These are phyloP conservation scores for Nidularia sp. DNA, from an alignment of 768 basidiomycete genomes.

Conservation along the genomic window DNA sequence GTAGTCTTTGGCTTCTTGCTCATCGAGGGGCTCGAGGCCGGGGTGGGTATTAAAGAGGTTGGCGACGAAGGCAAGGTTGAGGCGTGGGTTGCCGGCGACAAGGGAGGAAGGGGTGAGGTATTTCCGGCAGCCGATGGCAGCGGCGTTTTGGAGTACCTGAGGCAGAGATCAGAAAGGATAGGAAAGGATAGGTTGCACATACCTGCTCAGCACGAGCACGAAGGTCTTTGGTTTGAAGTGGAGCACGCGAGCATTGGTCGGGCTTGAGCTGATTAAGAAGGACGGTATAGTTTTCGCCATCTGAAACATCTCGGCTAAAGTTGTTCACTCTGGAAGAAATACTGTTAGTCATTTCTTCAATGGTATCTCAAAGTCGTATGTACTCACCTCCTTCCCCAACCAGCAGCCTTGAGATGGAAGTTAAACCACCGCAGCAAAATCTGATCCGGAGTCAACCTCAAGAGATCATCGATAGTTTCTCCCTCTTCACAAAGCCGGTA, in stretches of 20 bases:
- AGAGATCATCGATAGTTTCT: constrained; percentile 94
- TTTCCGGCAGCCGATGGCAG: constrained; percentile 89
- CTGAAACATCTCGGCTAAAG: constrained; percentile 95
- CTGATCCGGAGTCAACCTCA: constrained; percentile 93
- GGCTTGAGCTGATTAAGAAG: constrained; percentile 96
- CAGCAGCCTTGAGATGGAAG: constrained; percentile 94
- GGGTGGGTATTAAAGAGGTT: constrained; percentile 99
- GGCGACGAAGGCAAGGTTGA: constrained; percentile 97
- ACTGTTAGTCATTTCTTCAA: constrained; percentile 6
- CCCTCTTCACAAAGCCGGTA: constrained; percentile 95
- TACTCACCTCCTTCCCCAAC: constrained; percentile 76
- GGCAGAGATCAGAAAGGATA: neutral
- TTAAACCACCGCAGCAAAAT: constrained; percentile 99
- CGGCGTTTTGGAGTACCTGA: constrained; percentile 89
- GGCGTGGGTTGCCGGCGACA: constrained; percentile 90
- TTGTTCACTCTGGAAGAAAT: constrained; percentile 75
- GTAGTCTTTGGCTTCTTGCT: constrained; percentile 89
- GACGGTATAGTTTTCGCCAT: constrained; percentile 97
- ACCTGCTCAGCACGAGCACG: constrained; percentile 84
- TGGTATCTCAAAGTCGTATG: neutral
- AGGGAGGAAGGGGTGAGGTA: constrained; percentile 92
- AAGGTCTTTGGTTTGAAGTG: constrained; percentile 81
- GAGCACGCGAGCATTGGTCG: constrained; percentile 85
- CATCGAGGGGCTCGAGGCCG: constrained; percentile 90
- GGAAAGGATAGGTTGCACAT: constrained; percentile 2